These are phyloP conservation scores for Luffa aegyptiaca DNA, from an alignment of 306 rosid species.

Conservation along the genomic window DNA sequence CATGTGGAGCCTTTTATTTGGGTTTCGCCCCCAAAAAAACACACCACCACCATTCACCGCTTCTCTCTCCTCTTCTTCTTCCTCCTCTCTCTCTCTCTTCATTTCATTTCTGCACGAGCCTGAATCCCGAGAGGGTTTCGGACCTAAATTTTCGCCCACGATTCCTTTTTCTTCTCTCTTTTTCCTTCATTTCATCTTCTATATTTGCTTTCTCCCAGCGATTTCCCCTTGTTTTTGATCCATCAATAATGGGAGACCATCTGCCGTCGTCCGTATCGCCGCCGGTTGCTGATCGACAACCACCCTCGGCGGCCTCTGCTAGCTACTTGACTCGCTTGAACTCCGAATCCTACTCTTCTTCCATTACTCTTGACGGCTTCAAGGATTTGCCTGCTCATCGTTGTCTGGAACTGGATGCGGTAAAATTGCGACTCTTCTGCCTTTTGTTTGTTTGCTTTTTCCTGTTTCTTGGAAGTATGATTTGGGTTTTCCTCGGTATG, in stretches of 20 bases:
- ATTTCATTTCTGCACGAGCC: background rate
- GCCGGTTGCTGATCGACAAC: slow-evolving; percentile 31
- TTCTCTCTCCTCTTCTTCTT: background rate
- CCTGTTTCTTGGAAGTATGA: background rate
- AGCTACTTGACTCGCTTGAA: slow-evolving; percentile 26
- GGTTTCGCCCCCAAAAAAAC: background rate
- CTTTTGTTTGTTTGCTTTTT: background rate
- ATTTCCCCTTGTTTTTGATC: slow-evolving; percentile 15
- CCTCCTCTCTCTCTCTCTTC: background rate
- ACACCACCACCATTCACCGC: background rate
- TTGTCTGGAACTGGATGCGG: slow-evolving; percentile 19
- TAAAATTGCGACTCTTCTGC: slow-evolving; percentile 4
- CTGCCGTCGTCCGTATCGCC: slow-evolving; percentile 17
- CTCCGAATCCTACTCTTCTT: slow-evolving; percentile 37
- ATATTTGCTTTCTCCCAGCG: background rate
- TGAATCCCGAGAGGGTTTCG: slow-evolving; percentile 29
- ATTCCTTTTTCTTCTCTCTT: background rate
- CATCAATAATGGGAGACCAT: slow-evolving; percentile 22
- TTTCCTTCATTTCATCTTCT: background rate
- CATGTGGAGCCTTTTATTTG: slow-evolving; percentile 48
- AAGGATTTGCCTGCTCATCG: slow-evolving; percentile 10
- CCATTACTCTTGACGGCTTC: slow-evolving; percentile 26
- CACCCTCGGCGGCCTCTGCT: slow-evolving; percentile 1
- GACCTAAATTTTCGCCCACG: slow-evolving; percentile 9
- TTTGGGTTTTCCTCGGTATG: slow-evolving; percentile 6